Conservation (phyloP, 179 eudicot species). For the Carnegiea gigantea region DNA sequence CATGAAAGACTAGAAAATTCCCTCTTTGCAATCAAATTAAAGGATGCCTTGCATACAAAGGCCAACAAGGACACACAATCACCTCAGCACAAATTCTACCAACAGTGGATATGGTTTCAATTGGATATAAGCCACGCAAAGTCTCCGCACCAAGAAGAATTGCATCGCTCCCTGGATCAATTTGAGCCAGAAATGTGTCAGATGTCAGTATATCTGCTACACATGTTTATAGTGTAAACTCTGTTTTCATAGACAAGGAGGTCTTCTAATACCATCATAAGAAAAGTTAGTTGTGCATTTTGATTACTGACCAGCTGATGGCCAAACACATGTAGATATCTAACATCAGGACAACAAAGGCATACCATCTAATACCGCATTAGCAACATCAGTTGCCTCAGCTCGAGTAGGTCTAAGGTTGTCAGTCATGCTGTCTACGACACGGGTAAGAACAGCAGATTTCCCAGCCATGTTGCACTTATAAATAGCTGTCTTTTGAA, state of each 20-base stretch:
- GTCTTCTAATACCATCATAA: background rate
- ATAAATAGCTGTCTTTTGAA: conserved; percentile 48
- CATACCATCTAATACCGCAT: conserved; percentile 88
- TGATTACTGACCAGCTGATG: background rate
- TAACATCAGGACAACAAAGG: background rate
- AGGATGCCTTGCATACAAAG: background rate
- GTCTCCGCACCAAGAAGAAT: conserved; percentile 99
- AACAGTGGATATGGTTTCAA: conserved; percentile 73
- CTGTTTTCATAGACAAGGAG: background rate
- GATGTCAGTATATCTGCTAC: background rate
- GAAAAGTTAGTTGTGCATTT: background rate
- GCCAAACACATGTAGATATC: background rate
- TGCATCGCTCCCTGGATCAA: conserved; percentile 66
- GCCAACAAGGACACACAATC: background rate
- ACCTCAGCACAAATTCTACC: conserved; percentile 57
- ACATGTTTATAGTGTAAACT: background rate
- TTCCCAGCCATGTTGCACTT: conserved; percentile 51
- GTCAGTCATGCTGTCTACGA: conserved; percentile 96
- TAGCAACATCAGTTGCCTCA: conserved; percentile 98
- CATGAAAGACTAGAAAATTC: background rate
- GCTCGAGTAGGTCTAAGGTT: conserved; percentile 98
- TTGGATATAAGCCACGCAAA: conserved; percentile 78
- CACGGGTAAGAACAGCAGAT: conserved; percentile 69
- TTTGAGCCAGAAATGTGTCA: background rate
- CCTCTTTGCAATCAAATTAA: background rate